These are phyloP conservation scores for Candida chauliodis DNA, from an alignment of 805 yeast species.

Conservation along the genomic window DNA sequence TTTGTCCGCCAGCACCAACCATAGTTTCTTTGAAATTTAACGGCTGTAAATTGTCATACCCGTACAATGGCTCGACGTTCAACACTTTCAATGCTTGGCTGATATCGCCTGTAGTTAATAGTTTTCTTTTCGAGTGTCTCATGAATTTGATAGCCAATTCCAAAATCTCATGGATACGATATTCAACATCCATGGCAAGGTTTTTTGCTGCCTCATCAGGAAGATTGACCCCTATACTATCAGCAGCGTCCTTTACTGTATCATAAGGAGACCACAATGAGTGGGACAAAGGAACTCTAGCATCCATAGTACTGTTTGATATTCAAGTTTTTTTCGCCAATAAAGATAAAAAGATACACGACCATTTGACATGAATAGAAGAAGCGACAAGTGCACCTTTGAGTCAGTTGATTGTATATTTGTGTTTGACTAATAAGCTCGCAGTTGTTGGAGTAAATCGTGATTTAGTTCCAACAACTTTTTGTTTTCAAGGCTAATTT, in stretches of 20 bases:
- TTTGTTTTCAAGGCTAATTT: slow-evolving; percentile 24
- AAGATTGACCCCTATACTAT: slow-evolving; percentile 76
- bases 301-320: slow-evolving; percentile 21
- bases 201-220: slow-evolving; percentile 93
- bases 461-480: slow-evolving; percentile 30
- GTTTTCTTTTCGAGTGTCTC: slow-evolving; percentile 86
- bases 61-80: slow-evolving; percentile 92
- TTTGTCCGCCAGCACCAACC: slow-evolving; percentile 83
- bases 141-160: slow-evolving; percentile 96
- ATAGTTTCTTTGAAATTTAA: slow-evolving; percentile 81
- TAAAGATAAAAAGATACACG: not conserved
- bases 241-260: slow-evolving; percentile 95
- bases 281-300: slow-evolving; percentile 67
- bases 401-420: no score
- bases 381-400: no score
- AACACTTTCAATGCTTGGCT: slow-evolving; percentile 77
- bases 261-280: slow-evolving; percentile 97
- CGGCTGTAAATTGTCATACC: slow-evolving; percentile 72
- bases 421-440: not conserved
- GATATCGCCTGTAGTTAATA: slow-evolving; percentile 77
- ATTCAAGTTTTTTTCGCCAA: not conserved
- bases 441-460: slow-evolving; percentile 14
- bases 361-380: not conserved
- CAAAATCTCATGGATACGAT: slow-evolving; percentile 88
- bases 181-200: slow-evolving; percentile 98